A percentile compares a stretch with the other conserved stretches of the same genome.
Evolutionary conservation across 2,329 filamentous ascomycete species (phyloP).

Genomic region (Akanthomyces uredinophilus): DNA sequence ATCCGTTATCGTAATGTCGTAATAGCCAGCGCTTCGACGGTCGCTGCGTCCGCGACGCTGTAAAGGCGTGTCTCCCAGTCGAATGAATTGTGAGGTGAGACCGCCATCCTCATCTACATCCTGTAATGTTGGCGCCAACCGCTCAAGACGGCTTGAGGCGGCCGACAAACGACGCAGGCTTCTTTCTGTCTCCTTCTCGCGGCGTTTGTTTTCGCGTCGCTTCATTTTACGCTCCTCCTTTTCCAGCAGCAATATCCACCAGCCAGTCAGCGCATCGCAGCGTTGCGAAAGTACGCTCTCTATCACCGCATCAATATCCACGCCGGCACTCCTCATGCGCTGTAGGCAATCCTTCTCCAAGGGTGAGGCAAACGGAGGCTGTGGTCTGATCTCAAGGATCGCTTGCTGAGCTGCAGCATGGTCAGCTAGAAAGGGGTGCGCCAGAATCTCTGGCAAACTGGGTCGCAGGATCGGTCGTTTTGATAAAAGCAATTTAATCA

Average conservation of each 20-base stretch:
- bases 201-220: conserved; percentile 74
- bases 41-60: conserved; percentile 72
- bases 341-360: conserved; percentile 88
- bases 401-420: conserved; percentile 83
- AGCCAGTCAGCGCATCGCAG: conserved; percentile 86
- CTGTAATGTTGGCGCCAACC: conserved; percentile 68
- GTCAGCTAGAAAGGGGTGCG: conserved; percentile 81
- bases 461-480: conserved; percentile 85
- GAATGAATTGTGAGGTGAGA: conserved; percentile 40
- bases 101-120: conserved; percentile 75
- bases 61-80: conserved; percentile 36
- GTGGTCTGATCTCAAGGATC: conserved; percentile 76
- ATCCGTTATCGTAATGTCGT: conserved; percentile 64
- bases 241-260: conserved; percentile 92
- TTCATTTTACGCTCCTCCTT: conserved; percentile 88
- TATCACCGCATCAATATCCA: conserved; percentile 90
- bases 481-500: conserved; percentile 77
- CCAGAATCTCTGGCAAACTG: conserved; percentile 75
- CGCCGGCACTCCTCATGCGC: conserved; percentile 87
- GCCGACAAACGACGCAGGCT: conserved; percentile 78
- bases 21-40: conserved; percentile 64
- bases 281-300: conserved; percentile 87
- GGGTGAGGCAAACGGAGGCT: conserved; percentile 75
- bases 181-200: conserved; percentile 77
- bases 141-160: conserved; percentile 80